These are phyloP conservation scores for Scheffersomyces cryptocercus DNA, from an alignment of 1,139 yeast genomes.

Conservation along the genomic window DNA sequence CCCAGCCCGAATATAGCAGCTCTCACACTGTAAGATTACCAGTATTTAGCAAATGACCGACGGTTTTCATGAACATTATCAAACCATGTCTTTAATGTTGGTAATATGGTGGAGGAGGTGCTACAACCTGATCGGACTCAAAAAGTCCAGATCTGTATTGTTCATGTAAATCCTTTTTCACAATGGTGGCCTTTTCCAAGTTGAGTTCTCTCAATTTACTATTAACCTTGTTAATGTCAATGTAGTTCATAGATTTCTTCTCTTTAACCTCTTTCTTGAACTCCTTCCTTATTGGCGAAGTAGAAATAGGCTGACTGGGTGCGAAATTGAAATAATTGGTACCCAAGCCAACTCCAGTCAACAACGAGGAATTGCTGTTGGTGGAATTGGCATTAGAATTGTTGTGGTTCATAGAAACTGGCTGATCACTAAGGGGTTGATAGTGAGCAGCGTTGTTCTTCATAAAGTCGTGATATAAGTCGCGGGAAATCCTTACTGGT, in stretches of 20 bases:
- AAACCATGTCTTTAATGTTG: conserved; percentile 1
- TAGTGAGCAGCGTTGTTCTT: conserved; percentile 1
- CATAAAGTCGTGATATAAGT: conserved; percentile 14
- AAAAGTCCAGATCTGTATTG: neutral
- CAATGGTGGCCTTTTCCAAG: conserved; percentile 8
- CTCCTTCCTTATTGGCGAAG: conserved; percentile 23
- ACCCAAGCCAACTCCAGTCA: conserved; percentile 40
- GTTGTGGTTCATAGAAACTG: neutral
- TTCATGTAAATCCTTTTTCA: neutral
- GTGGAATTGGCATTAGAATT: neutral
- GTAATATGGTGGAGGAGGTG: conserved; percentile 16
- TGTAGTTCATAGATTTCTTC: conserved; percentile 32
- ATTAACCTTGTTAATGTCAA: conserved; percentile 33
- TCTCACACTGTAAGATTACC: too few relatives aligned
- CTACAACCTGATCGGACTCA: conserved; percentile 3
- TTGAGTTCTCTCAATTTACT: conserved; percentile 18
- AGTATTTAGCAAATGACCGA: too few relatives aligned
- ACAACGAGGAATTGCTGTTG: conserved; percentile 13
- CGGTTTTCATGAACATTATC: too few relatives aligned
- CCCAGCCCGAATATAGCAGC: too few relatives aligned
- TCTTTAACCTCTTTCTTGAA: conserved; percentile 5
- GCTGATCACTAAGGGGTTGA: neutral
- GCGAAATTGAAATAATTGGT: conserved; percentile 36
- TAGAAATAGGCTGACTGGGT: conserved; percentile 20
- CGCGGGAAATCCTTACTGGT: conserved; percentile 22